phyloP scores from a whole-genome alignment of 257 asterid genomes.

The Nicotiana noctiflora region DNA sequence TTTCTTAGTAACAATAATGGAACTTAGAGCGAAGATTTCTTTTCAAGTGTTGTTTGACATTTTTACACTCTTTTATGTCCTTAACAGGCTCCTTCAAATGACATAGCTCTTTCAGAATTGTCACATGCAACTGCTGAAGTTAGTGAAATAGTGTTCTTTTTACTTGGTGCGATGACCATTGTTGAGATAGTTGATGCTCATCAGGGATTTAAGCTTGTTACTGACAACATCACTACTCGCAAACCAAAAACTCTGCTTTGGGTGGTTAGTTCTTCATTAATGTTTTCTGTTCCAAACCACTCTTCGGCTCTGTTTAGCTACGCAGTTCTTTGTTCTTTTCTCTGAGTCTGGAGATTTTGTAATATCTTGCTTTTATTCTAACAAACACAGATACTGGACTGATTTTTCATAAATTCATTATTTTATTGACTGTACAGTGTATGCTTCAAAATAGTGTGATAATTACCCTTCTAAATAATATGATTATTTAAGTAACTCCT shows the following conservation, averaged over 20 bases:
- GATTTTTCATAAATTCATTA: not conserved
- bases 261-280: slow-evolving; percentile 65
- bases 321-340: not conserved
- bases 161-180: slow-evolving; percentile 97
- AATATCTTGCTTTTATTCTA: not conserved
- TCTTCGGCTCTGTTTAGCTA: not conserved
- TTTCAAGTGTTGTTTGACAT: slow-evolving; percentile 9
- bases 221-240: slow-evolving; percentile 93
- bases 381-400: not conserved
- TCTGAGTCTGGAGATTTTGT: not conserved
- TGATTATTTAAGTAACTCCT: not conserved
- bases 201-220: slow-evolving; percentile 95
- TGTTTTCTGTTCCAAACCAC: not conserved
- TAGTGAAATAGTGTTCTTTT: slow-evolving; percentile 90
- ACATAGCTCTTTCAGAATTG: slow-evolving; percentile 79
- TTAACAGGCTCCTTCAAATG: slow-evolving; percentile 92
- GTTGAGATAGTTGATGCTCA: slow-evolving; percentile 98
- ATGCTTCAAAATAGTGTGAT: not conserved
- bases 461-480: not conserved
- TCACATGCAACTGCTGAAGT: slow-evolving; percentile 96
- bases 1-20: not conserved
- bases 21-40: not conserved
- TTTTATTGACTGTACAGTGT: not conserved
- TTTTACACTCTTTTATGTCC: slow-evolving; percentile 12
- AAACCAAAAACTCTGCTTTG: slow-evolving; percentile 88